phyloP scores from a whole-genome alignment of 1,284 basidiomycete genomes.

The Rhodotorula sp. region DNA sequence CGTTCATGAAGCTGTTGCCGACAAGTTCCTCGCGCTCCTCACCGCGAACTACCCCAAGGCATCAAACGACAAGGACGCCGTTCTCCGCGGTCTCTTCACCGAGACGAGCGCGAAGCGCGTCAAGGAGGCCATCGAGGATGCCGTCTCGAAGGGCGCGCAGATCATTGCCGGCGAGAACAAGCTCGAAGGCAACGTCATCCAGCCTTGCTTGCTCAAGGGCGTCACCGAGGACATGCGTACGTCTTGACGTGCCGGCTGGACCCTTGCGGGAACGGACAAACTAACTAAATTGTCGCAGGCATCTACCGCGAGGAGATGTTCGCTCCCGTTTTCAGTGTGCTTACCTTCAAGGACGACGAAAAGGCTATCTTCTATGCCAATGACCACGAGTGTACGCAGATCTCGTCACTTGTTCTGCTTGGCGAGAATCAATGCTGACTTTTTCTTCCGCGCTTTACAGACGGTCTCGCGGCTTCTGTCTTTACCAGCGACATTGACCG shows the following conservation, averaged over 20 bases:
- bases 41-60: slow-evolving; percentile 8
- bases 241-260: slow-evolving; percentile 51
- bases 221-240: slow-evolving; percentile 58
- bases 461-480: slow-evolving; percentile 47
- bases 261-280: background rate
- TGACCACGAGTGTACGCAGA: slow-evolving; percentile 34
- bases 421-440: background rate
- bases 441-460: background rate
- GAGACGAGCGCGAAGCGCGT: slow-evolving; percentile 59
- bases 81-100: slow-evolving; percentile 56
- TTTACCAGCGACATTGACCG: slow-evolving; percentile 35
- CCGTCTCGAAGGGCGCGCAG: slow-evolving; percentile 59
- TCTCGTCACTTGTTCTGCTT: too few relatives aligned
- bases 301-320: slow-evolving; percentile 58
- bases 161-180: slow-evolving; percentile 58
- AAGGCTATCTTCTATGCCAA: slow-evolving; percentile 48
- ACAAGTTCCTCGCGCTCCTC: slow-evolving; percentile 38
- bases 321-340: slow-evolving; percentile 57
- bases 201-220: slow-evolving; percentile 60
- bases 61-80: slow-evolving; percentile 17
- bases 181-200: slow-evolving; percentile 53
- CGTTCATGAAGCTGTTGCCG: slow-evolving; percentile 43
- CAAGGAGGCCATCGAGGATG: slow-evolving; percentile 58
- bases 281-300: background rate
- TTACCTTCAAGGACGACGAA: slow-evolving; percentile 42